These are phyloP conservation scores for Tulasnella calospora DNA, from an alignment of 768 basidiomycete species.

Conservation along the genomic window DNA sequence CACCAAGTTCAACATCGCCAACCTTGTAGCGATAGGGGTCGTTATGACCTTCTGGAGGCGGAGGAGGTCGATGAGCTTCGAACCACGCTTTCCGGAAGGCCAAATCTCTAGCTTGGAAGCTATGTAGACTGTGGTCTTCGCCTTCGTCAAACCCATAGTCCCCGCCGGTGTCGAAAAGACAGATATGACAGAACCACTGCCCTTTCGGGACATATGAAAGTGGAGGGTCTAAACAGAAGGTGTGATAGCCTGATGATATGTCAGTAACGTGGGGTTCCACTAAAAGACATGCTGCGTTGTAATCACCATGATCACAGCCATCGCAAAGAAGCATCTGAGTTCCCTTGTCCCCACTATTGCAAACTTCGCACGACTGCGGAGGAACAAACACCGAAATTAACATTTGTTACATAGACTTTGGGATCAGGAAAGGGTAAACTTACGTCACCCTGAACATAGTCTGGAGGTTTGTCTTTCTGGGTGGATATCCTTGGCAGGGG, in stretches of 20 bases:
- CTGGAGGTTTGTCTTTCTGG: not conserved
- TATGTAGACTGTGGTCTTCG: conserved; percentile 86
- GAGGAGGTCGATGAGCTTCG: conserved; percentile 60
- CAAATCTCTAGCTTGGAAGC: conserved; percentile 84
- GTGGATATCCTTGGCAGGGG: conserved; percentile 8
- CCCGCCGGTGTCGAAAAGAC: conserved; percentile 83
- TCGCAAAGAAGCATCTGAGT: conserved; percentile 91
- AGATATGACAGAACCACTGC: conserved; percentile 93
- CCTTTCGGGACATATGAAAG: conserved; percentile 79
- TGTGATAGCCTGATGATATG: conserved; percentile 73
- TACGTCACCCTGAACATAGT: conserved; percentile 28
- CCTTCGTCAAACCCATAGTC: conserved; percentile 99
- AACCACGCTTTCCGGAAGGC: conserved; percentile 92
- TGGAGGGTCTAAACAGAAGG: conserved; percentile 93
- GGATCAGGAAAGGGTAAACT: not conserved
- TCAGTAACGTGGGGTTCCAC: conserved; percentile 18
- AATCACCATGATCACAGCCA: conserved; percentile 72
- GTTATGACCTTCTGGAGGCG: conserved; percentile 33
- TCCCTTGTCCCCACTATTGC: conserved; percentile 79
- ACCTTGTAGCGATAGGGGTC: conserved; percentile 53
- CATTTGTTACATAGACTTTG: conserved; percentile 42
- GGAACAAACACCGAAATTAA: conserved; percentile 31
- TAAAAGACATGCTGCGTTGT: conserved; percentile 28
- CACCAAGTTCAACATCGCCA: conserved; percentile 57
- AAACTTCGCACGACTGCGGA: conserved; percentile 76